Evolutionary conservation across 768 basidiomycete genomes (phyloP).

Genomic region (Trametopsis cervina): DNA sequence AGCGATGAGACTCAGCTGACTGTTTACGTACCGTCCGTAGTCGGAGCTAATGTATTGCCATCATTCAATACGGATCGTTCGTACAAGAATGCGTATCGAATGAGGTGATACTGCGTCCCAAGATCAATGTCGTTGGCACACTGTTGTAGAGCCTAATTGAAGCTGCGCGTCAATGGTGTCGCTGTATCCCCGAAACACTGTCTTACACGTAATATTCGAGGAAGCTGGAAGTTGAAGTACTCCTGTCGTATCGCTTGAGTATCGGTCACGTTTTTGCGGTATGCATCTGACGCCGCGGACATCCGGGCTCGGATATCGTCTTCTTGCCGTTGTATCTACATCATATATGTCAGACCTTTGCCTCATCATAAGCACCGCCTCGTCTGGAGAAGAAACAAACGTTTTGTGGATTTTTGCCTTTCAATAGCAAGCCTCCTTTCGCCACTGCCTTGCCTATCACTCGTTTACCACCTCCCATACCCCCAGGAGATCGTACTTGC

Average conservation of each 20-base stretch:
- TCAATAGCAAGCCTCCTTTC: slow-evolving; percentile 83
- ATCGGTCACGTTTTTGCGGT: slow-evolving; percentile 84
- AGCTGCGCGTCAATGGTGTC: not conserved
- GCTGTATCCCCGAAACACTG: not conserved
- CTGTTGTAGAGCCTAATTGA: slow-evolving; percentile 65
- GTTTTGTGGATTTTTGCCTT: slow-evolving; percentile 89
- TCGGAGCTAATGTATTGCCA: slow-evolving; percentile 74
- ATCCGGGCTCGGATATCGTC: slow-evolving; percentile 88
- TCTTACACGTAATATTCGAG: slow-evolving; percentile 85
- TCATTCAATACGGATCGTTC: slow-evolving; percentile 89
- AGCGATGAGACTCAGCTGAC: not conserved
- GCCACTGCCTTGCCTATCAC: slow-evolving; percentile 87
- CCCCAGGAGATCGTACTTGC: slow-evolving; percentile 51
- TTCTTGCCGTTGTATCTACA: slow-evolving; percentile 83
- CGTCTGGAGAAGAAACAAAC: slow-evolving; percentile 31
- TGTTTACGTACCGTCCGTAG: slow-evolving; percentile 33
- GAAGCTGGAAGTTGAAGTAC: slow-evolving; percentile 96
- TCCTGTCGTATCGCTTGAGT: slow-evolving; percentile 91
- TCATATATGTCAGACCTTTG: not conserved
- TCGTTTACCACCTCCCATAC: slow-evolving; percentile 59
- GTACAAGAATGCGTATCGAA: slow-evolving; percentile 89
- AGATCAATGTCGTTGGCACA: slow-evolving; percentile 94
- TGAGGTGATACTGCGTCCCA: slow-evolving; percentile 96
- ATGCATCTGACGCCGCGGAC: slow-evolving; percentile 81
- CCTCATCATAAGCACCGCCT: slow-evolving; percentile 5